Conservation (phyloP, 108 stramenopile genomes). For the Cyclotella cryptica region DNA sequence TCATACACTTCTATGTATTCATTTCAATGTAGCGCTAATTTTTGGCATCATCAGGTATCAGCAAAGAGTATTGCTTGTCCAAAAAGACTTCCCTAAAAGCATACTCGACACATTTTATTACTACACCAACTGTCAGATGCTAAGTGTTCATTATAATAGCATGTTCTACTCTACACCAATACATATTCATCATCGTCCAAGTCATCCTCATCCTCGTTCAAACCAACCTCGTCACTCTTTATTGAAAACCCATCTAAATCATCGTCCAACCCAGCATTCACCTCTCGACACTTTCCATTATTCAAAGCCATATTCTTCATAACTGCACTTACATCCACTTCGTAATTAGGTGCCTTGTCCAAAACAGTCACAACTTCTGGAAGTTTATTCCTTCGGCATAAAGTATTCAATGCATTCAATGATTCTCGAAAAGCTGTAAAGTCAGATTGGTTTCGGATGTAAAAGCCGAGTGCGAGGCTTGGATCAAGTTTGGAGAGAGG, state of each 20-base stretch:
- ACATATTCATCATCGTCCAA: constrained; percentile 57
- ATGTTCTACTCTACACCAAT: constrained; percentile 37
- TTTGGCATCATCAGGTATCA: too few relatives aligned
- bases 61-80: too few relatives aligned
- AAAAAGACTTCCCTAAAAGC: too few relatives aligned
- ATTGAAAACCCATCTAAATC: constrained; percentile 49
- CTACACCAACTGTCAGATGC: too few relatives aligned
- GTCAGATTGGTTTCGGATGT: constrained; percentile 72
- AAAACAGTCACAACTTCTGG: constrained; percentile 75
- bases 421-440: constrained; percentile 59
- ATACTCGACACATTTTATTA: too few relatives aligned
- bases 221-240: constrained; percentile 16
- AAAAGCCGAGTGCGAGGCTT: constrained; percentile 88
- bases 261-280: constrained; percentile 6
- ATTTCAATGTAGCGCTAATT: too few relatives aligned
- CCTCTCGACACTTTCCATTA: too few relatives aligned
- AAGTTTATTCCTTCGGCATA: constrained; percentile 34
- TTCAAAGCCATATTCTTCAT: constrained; percentile 65
- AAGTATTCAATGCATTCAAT: constrained; percentile 43
- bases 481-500: constrained; percentile 84
- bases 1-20: too few relatives aligned
- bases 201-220: constrained; percentile 27
- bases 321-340: constrained; percentile 55
- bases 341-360: constrained; percentile 82
- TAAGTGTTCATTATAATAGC: too few relatives aligned